These are phyloP conservation scores for Penicillium canariense DNA, from an alignment of 495 filamentous ascomycete genomes.

Conservation along the genomic window DNA sequence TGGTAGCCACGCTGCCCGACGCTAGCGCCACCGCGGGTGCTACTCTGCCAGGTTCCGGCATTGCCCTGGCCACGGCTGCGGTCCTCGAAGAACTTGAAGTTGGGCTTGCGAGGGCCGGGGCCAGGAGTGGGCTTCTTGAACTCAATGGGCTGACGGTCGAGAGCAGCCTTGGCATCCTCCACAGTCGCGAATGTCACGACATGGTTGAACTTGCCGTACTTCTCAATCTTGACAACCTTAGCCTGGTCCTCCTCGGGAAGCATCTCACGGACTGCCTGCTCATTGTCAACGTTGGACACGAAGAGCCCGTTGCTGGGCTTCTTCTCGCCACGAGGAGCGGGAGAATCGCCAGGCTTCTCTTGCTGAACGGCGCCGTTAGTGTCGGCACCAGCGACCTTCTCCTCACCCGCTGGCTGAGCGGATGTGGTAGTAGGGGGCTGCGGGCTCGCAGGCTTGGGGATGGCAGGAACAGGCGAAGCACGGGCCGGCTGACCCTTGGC, in stretches of 20 bases:
- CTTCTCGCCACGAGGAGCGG: slow-evolving; percentile 41
- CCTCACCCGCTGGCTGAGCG: slow-evolving; percentile 35
- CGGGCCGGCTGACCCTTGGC: slow-evolving; percentile 37
- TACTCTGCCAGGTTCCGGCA: slow-evolving; percentile 73
- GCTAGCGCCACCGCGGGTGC: slow-evolving; percentile 55
- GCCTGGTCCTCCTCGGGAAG: slow-evolving; percentile 77
- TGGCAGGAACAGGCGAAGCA: slow-evolving; percentile 50
- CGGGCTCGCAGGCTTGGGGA: slow-evolving; percentile 56
- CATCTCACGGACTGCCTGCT: slow-evolving; percentile 73
- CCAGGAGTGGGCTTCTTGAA: slow-evolving; percentile 63
- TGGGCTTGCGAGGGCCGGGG: slow-evolving; percentile 66
- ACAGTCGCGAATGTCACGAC: slow-evolving; percentile 74
- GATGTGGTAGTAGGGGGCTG: slow-evolving; percentile 41
- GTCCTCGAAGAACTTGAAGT: slow-evolving; percentile 76
- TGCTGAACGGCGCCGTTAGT: slow-evolving; percentile 38
- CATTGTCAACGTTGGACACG: slow-evolving; percentile 71
- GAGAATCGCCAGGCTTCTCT: slow-evolving; percentile 40
- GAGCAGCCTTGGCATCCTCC: slow-evolving; percentile 74
- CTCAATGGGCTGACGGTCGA: slow-evolving; percentile 68
- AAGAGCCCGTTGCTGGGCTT: slow-evolving; percentile 76
- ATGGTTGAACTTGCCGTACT: slow-evolving; percentile 69
- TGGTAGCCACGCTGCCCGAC: slow-evolving; percentile 65
- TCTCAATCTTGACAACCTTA: slow-evolving; percentile 77
- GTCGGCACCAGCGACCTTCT: slow-evolving; percentile 33
- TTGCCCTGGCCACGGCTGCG: slow-evolving; percentile 55